Percentiles rank a stretch among this genome's conserved stretches.
These are phyloP conservation scores for Hericium erinaceus DNA, from an alignment of 768 basidiomycete species.

Conservation along the genomic window DNA sequence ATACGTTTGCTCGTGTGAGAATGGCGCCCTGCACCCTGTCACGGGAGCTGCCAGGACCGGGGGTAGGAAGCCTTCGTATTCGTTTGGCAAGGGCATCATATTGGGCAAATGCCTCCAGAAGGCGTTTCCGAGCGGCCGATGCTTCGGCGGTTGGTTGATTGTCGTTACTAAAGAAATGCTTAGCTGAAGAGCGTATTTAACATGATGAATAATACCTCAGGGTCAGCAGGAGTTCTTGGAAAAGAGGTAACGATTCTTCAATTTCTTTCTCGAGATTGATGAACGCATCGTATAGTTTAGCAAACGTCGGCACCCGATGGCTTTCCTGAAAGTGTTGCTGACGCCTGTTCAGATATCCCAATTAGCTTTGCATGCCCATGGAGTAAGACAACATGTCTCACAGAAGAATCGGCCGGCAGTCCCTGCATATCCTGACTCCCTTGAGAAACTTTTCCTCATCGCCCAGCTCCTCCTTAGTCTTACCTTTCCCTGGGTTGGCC, in stretches of 20 bases:
- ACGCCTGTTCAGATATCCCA: conserved; percentile 35
- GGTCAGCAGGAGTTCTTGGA: conserved; percentile 74
- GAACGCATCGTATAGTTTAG: conserved; percentile 40
- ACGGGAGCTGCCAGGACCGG: conserved; percentile 60
- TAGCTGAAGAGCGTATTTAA: conserved; percentile 12
- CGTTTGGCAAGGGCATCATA: conserved; percentile 87
- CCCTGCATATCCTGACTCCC: conserved; percentile 80
- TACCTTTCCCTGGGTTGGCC: conserved; percentile 15
- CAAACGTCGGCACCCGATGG: neutral
- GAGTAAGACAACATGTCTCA: conserved; percentile 30
- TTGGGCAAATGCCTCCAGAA: conserved; percentile 78
- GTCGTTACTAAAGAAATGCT: conserved; percentile 23
- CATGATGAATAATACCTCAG: conserved; percentile 40
- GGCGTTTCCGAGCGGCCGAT: conserved; percentile 60
- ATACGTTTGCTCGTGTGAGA: conserved; percentile 61
- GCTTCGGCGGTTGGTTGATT: conserved; percentile 61
- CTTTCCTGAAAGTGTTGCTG: conserved; percentile 69
- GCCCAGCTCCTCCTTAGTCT: conserved; percentile 25
- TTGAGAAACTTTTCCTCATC: conserved; percentile 81
- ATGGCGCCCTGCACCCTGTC: conserved; percentile 82
- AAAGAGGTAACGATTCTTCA: conserved; percentile 77
- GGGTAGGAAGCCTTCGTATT: conserved; percentile 64
- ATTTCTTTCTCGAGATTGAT: conserved; percentile 78
- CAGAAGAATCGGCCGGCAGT: conserved; percentile 75
- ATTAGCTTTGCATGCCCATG: neutral